phyloP scores from a whole-genome alignment of 257 asterid genomes.

The Pogostemon cablin region DNA sequence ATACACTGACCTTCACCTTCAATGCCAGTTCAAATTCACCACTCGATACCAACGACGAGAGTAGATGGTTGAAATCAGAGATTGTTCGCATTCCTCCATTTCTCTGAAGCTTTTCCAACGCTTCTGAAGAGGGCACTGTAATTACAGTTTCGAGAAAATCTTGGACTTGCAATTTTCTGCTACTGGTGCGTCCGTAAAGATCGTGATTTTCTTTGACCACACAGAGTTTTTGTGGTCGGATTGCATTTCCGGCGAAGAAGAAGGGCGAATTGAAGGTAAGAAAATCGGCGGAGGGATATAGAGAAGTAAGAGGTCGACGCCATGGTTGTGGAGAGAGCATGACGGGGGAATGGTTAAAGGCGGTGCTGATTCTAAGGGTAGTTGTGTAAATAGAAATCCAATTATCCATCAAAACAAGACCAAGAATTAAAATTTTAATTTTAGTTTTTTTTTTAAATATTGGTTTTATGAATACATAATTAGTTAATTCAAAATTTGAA shows the following conservation, averaged over 20 bases:
- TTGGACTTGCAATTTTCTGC: constrained; percentile 32
- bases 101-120: constrained; percentile 23
- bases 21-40: constrained; percentile 58
- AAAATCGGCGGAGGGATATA: constrained; percentile 21
- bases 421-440: no score
- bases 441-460: no score
- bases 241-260: constrained; percentile 20
- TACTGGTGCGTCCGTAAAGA: constrained; percentile 27
- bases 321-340: constrained; percentile 35
- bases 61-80: constrained; percentile 44
- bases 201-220: constrained; percentile 17
- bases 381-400: background rate
- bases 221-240: constrained; percentile 14
- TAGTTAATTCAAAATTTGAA: constrained; percentile 36
- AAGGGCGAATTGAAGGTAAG: constrained; percentile 18
- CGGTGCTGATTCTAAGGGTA: background rate
- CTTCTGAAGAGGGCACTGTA: constrained; percentile 33
- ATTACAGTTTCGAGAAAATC: constrained; percentile 32
- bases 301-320: constrained; percentile 31
- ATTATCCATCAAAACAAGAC: background rate
- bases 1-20: constrained; percentile 43
- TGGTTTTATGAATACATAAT: background rate
- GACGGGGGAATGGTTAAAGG: constrained; percentile 20
- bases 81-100: constrained; percentile 42
- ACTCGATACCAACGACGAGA: constrained; percentile 42